Conservation (phyloP, 805 yeast species). For the Wickerhamomyces ciferrii region DNA sequence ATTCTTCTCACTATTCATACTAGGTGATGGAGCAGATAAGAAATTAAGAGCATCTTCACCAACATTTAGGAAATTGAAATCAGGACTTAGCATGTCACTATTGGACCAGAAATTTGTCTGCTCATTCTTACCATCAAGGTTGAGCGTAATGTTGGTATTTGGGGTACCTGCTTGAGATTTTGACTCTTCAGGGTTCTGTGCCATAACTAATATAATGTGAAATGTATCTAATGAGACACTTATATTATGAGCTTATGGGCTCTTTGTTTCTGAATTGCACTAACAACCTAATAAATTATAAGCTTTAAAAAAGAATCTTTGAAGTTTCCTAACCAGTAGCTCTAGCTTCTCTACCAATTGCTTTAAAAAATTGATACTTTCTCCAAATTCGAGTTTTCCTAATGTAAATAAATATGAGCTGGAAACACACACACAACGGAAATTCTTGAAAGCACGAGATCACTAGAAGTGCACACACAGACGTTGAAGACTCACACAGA, state of each 20-base stretch:
- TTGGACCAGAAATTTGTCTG: not conserved
- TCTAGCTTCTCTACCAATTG: no score
- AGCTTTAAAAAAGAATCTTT: not conserved
- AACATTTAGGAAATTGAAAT: slow-evolving; percentile 19
- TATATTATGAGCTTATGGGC: not conserved
- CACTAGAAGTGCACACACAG: no score
- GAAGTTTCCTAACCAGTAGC: no score
- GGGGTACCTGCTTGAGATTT: not conserved
- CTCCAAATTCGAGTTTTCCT: no score
- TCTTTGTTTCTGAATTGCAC: not conserved
- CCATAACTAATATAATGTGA: not conserved
- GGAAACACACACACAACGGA: no score
- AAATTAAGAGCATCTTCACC: slow-evolving; percentile 15
- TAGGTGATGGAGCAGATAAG: slow-evolving; percentile 1
- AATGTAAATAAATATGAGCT: no score
- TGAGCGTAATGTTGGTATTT: not conserved
- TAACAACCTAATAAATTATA: not conserved
- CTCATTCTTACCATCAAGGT: not conserved
- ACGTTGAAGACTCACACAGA: no score
- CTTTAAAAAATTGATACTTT: no score
- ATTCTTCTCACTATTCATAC: not conserved
- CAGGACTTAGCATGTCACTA: slow-evolving; percentile 10
- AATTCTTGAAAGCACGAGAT: no score
- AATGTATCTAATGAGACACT: not conserved
- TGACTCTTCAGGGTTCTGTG: not conserved